A percentile compares a stretch with the other conserved stretches of the same genome.
Evolutionary conservation across 257 asterid genomes (phyloP).

Genomic region (Thymus quinquecostatus): DNA sequence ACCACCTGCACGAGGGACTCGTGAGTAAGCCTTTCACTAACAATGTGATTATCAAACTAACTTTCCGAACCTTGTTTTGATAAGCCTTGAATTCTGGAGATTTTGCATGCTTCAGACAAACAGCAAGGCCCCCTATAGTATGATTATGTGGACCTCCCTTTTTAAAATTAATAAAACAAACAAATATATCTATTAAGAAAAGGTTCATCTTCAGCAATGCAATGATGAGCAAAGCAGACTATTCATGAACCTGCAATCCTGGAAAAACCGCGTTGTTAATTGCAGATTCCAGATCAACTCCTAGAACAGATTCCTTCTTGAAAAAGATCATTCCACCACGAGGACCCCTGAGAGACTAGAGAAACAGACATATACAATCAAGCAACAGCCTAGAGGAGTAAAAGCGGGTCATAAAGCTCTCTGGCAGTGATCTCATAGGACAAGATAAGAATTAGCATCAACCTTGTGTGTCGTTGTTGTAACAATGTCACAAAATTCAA

Average conservation of each 20-base stretch:
- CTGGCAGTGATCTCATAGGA: neutral
- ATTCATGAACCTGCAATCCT: constrained; percentile 75
- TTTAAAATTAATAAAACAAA: neutral
- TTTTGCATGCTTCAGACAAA: constrained; percentile 79
- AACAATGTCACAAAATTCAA: constrained; percentile 88
- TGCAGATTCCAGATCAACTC: constrained; percentile 82
- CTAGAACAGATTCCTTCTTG: constrained; percentile 84
- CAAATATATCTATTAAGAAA: neutral
- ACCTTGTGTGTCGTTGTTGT: constrained; percentile 99
- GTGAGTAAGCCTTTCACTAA: neutral
- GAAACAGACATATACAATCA: constrained; percentile 10
- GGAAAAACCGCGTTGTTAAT: constrained; percentile 92
- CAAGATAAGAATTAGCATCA: constrained; percentile 21
- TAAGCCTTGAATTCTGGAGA: constrained; percentile 78
- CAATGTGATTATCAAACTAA: constrained; percentile 14
- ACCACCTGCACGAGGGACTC: constrained; percentile 56
- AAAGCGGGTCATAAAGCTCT: constrained; percentile 9
- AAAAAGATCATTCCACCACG: constrained; percentile 98
- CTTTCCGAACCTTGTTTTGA: constrained; percentile 60
- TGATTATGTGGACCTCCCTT: constrained; percentile 98
- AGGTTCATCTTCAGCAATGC: neutral
- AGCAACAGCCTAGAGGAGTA: neutral
- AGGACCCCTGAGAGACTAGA: constrained; percentile 94
- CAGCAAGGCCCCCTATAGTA: constrained; percentile 93
- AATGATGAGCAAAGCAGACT: constrained; percentile 2